Evolutionary conservation across 148 eudicot genomes (phyloP), one percentile per base, ranked within the genome.

Genomic region (Vaccinium macrocarpon): DNA sequence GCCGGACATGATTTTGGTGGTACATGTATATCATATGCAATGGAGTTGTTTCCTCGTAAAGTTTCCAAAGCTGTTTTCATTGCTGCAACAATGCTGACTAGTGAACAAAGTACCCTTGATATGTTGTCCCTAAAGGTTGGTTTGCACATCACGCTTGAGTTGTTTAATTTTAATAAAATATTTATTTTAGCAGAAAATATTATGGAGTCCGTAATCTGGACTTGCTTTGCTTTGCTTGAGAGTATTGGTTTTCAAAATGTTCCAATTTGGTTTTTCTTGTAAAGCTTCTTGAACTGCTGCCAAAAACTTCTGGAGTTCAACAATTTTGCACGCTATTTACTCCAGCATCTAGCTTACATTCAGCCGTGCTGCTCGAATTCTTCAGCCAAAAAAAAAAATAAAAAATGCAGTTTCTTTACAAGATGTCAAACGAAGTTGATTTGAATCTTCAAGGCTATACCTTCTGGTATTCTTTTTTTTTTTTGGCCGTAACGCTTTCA

Each of bases 1-100:
- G 99, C 93, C 21, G 99, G 98, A 46, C 99, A 96, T 89, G 98
- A 95, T 88, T 91, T 95, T 88, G 99, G 99, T 51, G 99, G 99
- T 52, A 91, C 94, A 25, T 96, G 99, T 86, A 82, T 95, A 87
- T 94, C 99, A 80, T 93, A 89, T 90, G 95, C 96, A 23, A 95
- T 96, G 97, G 98, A 96, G 87, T n/a, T 89, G 81, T 91, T 86
- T 86, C 92, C 98, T 2, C 53, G 81, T 2, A 93, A 89, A 83
- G 82, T 96, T 16, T 91, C 97, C 23, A 96, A 92, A 90, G 97
- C 98, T 79, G 85, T 96, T 76, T 96, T 90, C 85, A 53, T 93
- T 82, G 98, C 98, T 78, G 99, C 93, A 19, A 87, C 95, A 81
- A 96, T 96, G 99, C 78, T 93, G 90, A 89, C 84, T 19, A 88